Base-by-base conservation (phyloP, 2,329 filamentous ascomycete species). In the Emericellopsis atlantica region DNA sequence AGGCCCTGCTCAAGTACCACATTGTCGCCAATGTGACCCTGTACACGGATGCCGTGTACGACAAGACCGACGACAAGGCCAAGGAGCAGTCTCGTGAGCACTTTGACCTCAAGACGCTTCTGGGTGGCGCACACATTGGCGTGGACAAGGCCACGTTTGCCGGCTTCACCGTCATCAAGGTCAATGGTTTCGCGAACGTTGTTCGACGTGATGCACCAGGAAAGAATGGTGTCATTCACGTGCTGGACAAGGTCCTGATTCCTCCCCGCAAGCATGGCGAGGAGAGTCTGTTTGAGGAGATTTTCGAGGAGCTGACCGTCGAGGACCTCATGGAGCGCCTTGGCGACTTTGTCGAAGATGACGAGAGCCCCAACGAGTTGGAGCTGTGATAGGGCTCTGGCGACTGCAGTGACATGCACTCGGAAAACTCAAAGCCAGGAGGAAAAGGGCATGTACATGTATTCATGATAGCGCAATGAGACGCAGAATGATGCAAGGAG, bases 21-120 rank as follows among this genome's bases (percentile, higher is more conserved):
- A 70, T 89, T 38, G 81, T 82, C 1, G 71, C 78, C 34, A 76
- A 84, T 52, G 71, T 79, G 44, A 89, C 84, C 0, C 64, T 94
- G 0, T 95, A 95, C 67, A 85, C 81, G 6, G 89, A 95, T 54
- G 82, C 80, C 5, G 84, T 81, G 54, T 92, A 88, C 63, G 56
- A 58, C n/a, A 48, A 39, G 46, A 50, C 12, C 36, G 50, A 50
- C 11, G 44, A 51, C 8, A 45, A 47, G 1, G 49, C 53, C 2
- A 51, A 57, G 34, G 52, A 51, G 11, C 45, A 40, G 4, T 51
- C 8, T 14, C 22, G 21, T 9, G 67, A 70, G 38, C 71, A 78
- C 49, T 77, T 83, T 46, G 81, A 90, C 49, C 65, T 95, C 2
- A 76, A 79, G 0, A 93, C 86, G 0, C 63, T 87, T 15, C 67